Base-by-base conservation (phyloP, 1,284 basidiomycete species). In the Ganoderma sinense region DNA sequence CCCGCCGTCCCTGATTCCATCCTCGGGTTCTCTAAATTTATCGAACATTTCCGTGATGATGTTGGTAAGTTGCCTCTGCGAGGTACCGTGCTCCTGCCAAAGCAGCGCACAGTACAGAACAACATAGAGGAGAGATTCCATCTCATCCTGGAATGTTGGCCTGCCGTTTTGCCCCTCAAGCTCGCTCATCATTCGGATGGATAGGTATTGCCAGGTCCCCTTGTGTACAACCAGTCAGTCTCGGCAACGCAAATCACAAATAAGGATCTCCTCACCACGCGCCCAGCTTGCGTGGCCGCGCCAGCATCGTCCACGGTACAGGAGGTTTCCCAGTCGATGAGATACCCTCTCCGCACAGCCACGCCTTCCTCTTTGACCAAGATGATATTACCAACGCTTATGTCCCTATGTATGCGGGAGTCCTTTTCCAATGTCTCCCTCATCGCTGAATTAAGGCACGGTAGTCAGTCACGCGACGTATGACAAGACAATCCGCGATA, bases 91-190 rank as follows among this genome's bases (percentile, higher is more conserved):
- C 48, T 53, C 1, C 23, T 53, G 45, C 65, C 69, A 66, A 18
- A 64, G 53, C 26, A 70, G 40, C 4, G 36, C 60, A 45, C 65
- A 56, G 56, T 73, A 69, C 8, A 71, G 55, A 16, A 73, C 69
- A 8, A 73, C 71, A 51, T 73, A 73, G 48, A 73, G 55, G 14
- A 73, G 56, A 2, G 71, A 70, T 36, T 73, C 71, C 71, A 71
- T 71, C 45, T 73, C 71, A 53, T 72, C 71, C 43, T 55, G 26
- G 48, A 72, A 51, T 0, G 40, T 62, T 26, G 69, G 62, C 10
- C 53, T 62, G 7, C 53, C 23, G 0, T 16, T 40, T 4, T 29
- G 48, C 11, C 31, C 45, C 13, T 64, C 10, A 2, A 8, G 3
- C 1, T 20, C 26, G 14, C 11, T 11, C 29, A 53, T 26, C 43